phyloP scores from a whole-genome alignment of 352 stramenopile species.

The Globisporangium nunn region DNA sequence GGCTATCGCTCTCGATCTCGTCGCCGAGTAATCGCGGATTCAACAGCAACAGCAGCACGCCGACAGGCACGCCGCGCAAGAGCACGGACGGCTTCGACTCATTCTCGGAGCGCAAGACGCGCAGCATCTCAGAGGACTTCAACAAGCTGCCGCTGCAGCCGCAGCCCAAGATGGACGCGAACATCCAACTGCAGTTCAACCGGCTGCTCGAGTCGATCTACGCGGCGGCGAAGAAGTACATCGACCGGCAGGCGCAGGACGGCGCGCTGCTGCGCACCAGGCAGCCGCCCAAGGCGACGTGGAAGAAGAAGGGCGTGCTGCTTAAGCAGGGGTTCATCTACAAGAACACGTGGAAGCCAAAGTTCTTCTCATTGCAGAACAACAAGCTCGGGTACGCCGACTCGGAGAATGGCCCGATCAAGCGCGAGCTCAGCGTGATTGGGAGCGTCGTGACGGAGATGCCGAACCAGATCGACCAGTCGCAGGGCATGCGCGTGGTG shows the following conservation, averaged over 20 bases:
- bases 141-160: constrained; percentile 36
- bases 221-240: constrained; percentile 79
- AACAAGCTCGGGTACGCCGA: constrained; percentile 84
- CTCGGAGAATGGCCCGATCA: constrained; percentile 72
- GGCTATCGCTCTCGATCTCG: constrained; percentile 65
- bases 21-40: constrained; percentile 64
- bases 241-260: constrained; percentile 59
- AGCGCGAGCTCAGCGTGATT: constrained; percentile 86
- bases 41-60: constrained; percentile 55
- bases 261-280: constrained; percentile 54
- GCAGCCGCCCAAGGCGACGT: constrained; percentile 66
- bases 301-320: constrained; percentile 86
- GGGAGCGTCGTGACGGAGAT: constrained; percentile 73
- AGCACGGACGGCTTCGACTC: constrained; percentile 44
- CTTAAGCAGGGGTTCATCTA: constrained; percentile 88
- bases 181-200: constrained; percentile 81
- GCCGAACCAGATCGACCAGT: constrained; percentile 85
- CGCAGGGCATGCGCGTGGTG: constrained; percentile 75
- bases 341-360: constrained; percentile 87
- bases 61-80: constrained; percentile 39
- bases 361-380: constrained; percentile 83
- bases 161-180: constrained; percentile 80
- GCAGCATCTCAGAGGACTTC: constrained; percentile 79
- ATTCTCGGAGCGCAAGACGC: constrained; percentile 46
- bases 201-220: constrained; percentile 81